Base-by-base conservation (phyloP, 176 grass and related monocot species). In the Triticum timopheevii region DNA sequence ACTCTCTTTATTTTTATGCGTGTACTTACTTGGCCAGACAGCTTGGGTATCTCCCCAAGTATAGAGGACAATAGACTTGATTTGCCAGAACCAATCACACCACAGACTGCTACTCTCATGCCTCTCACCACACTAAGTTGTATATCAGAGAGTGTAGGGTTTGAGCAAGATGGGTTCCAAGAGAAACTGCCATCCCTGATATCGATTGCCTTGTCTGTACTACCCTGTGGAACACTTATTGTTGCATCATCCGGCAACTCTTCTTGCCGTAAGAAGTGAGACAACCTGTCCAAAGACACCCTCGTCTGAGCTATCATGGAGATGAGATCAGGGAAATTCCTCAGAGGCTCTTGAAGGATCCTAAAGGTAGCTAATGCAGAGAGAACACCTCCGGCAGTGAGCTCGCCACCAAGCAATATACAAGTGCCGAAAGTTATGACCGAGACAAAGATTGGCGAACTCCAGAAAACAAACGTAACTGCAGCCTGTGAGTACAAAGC, bases 381-480 rank as follows among this genome's bases (percentile, higher is more conserved):
- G 69, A 99, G 92, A 65, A 99, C 97, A 54, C 93, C 90, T 75
- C 97, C 97, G 42, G 97, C 97, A 49, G 97, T 99, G 80, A 99
- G 93, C 45, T 99, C 84, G 6, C 75, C 86, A 42, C 97, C 97
- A 30, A 99, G 87, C 35, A 96, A 77, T 92, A 99, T 99, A 36
- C 92, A 99, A 38, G 97, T 99, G 28, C 82, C 97, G 15, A 99
- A 99, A 64, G 97, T 99, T 83, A 95, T 84, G 30, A 92, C 94
- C 0, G 97, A 85, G 2, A 99, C 94, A 78, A 99, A 99, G 73
- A 99, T 99, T 3, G 97, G 97, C 5, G 97, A 99, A 39, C 97
- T 93, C 97, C 97, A 99, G 90, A 99, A 99, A 69, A 99, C 93
- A 68, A 99, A 99, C 15, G 97, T 99, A 35, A 99, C 93, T 54